Base-by-base conservation (phyloP, 225 moss, liverwort and hornwort species). In the Neckera pumila region DNA sequence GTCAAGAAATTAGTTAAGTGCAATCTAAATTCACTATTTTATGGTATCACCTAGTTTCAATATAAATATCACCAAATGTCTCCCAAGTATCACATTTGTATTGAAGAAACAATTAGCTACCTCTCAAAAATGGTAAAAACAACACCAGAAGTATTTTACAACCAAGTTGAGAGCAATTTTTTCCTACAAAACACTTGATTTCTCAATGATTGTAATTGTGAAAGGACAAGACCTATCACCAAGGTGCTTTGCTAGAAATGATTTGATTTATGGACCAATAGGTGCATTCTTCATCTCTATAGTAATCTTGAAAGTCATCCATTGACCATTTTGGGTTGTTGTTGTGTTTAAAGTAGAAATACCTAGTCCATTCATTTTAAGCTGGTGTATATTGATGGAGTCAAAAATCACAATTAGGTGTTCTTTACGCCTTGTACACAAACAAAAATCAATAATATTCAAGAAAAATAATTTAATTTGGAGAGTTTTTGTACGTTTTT, bases 121-220 rank as follows among this genome's bases (percentile, higher is more conserved):
- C 15, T 8, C 2, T 71, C 9, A 0, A 15, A 70, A 14, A 14
- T 40, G 12, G 40, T 23, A 10, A 34, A 36, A 5, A 20, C 20
- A 38, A 0, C 10, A n/a, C n/a, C n/a, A n/a, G n/a, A n/a, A n/a
- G n/a, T n/a, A 2, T 70, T 42, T 3, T 17, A 6, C 1, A 45
- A 3, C 17, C 18, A 17, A 19, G 2, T 31, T 12, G 12, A 19
- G 19, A 49, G 4, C 19, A 74, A 49, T 49, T 49, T 7, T 74
- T n/a, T 74, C 2, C 0, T 1, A 0, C 2, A 17, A 72, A 45
- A 45, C 2, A 28, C 28, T 30, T 45, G 4, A 45, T 3, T 45
- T 9, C 0, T 43, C 42, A 6, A 17, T 28, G 30, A 11, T 11
- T 73, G 45, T 17, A 10, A 7, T 2, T 4, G 0, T 17, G 0